phyloP scores from a whole-genome alignment of 2,329 filamentous ascomycete species.

The Curvularia verruculosa region DNA sequence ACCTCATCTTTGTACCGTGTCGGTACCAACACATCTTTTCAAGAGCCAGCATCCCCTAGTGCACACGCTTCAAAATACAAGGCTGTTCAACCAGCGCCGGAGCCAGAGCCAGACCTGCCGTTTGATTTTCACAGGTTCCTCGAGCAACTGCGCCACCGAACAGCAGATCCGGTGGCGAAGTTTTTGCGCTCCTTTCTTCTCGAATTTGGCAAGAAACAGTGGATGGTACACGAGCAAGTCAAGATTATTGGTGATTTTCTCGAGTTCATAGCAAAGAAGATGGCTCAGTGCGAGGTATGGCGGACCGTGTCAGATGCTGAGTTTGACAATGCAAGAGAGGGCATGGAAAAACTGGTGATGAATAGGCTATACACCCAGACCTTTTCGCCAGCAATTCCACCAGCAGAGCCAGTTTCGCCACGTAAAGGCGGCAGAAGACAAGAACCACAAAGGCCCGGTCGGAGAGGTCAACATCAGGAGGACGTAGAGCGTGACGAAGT shows the following conservation, averaged over 20 bases:
- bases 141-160: conserved; percentile 92
- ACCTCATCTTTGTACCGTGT: conserved; percentile 44
- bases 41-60: conserved; percentile 42
- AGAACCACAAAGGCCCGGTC: conserved; percentile 71
- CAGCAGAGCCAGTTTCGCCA: conserved; percentile 75
- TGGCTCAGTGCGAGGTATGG: conserved; percentile 97
- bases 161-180: conserved; percentile 95
- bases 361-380: conserved; percentile 95
- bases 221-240: conserved; percentile 99
- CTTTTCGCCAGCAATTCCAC: conserved; percentile 90
- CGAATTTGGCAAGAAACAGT: conserved; percentile 96
- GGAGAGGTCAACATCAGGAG: conserved; percentile 94
- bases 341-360: conserved; percentile 99
- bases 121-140: conserved; percentile 98
- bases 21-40: conserved; percentile 38
- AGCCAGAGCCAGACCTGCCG: conserved; percentile 76
- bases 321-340: conserved; percentile 97
- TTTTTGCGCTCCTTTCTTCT: conserved; percentile 93
- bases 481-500: conserved; percentile 96
- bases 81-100: conserved; percentile 62
- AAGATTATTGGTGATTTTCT: conserved; percentile 98
- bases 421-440: conserved; percentile 70
- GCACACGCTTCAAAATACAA: conserved; percentile 58
- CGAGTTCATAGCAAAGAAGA: conserved; percentile 96
- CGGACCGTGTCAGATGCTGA: conserved; percentile 92